Evolutionary conservation across 2,329 filamentous ascomycete species (phyloP).

Genomic region (Phialemonium atrogriseum): DNA sequence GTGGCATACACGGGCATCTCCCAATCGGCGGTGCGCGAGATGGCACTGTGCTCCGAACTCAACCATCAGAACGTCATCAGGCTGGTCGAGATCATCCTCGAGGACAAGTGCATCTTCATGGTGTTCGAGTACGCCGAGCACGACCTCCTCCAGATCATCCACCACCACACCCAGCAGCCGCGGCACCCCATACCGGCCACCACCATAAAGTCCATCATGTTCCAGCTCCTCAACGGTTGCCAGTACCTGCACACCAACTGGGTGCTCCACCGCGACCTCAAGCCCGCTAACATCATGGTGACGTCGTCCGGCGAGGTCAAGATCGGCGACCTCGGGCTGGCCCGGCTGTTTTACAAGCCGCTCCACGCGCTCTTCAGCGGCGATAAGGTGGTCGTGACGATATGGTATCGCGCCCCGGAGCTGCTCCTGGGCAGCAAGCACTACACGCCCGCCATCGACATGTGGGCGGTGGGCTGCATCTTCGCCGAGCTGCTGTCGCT

Average conservation of each 20-base stretch:
- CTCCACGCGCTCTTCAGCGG: conserved; percentile 85
- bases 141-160: conserved; percentile 93
- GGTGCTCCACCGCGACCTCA: conserved; percentile 94
- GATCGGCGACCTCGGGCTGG: conserved; percentile 89
- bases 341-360: conserved; percentile 88
- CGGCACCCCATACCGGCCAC: conserved; percentile 80
- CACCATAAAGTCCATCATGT: conserved; percentile 90
- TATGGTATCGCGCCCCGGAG: conserved; percentile 97
- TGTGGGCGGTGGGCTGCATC: conserved; percentile 97
- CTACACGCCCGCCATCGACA: conserved; percentile 93
- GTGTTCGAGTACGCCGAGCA: conserved; percentile 99
- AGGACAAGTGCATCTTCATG: conserved; percentile 99
- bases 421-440: conserved; percentile 87
- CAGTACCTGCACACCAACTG: conserved; percentile 94
- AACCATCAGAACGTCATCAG: conserved; percentile 83
- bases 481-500: conserved; percentile 89
- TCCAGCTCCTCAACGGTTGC: conserved; percentile 88
- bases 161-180: conserved; percentile 88
- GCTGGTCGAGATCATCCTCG: conserved; percentile 89
- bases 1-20: conserved; percentile 96
- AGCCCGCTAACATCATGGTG: conserved; percentile 98
- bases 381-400: conserved; percentile 97
- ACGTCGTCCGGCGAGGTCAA: conserved; percentile 84
- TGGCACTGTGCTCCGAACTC: conserved; percentile 92
- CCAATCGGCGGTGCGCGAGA: conserved; percentile 93